Percentiles rank a stretch among this genome's conserved stretches.
Evolutionary conservation across 1,139 yeast species (phyloP).

Genomic region (Hemisphaericaspora lyxosophila): DNA sequence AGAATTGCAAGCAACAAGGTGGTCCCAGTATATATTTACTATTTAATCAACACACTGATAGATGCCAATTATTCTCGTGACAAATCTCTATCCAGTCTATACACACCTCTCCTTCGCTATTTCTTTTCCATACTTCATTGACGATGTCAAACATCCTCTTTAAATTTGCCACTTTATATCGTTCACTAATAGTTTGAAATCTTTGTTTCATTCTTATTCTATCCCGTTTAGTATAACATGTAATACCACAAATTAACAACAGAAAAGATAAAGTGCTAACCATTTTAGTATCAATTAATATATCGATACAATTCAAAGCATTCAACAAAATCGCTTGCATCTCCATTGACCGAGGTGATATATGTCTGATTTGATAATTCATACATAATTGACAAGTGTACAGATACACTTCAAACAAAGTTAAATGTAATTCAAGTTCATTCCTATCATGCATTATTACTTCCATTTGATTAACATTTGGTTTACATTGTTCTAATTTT

Average conservation of each 20-base stretch:
- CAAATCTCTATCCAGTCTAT: slow-evolving; percentile 33
- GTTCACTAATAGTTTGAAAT: slow-evolving; percentile 22
- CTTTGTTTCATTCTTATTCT: slow-evolving; percentile 23
- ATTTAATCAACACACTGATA: slow-evolving; percentile 18
- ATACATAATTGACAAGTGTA: slow-evolving; percentile 27
- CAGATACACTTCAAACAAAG: slow-evolving; percentile 30
- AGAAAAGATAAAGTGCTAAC: slow-evolving; percentile 32
- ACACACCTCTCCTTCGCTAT: slow-evolving; percentile 21
- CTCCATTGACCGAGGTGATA: slow-evolving; percentile 27
- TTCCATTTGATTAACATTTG: slow-evolving; percentile 23
- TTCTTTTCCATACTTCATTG: slow-evolving; percentile 28
- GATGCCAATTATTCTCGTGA: slow-evolving; percentile 29
- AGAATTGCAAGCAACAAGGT: too few relatives aligned
- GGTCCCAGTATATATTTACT: too few relatives aligned
- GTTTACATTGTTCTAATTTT: slow-evolving; percentile 24
- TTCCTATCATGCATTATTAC: slow-evolving; percentile 14
- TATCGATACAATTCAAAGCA: slow-evolving; percentile 22
- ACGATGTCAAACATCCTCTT: slow-evolving; percentile 27
- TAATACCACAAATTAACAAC: slow-evolving; percentile 34
- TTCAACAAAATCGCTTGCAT: slow-evolving; percentile 27
- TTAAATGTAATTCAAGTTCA: slow-evolving; percentile 20
- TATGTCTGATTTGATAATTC: slow-evolving; percentile 25
- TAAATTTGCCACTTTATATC: slow-evolving; percentile 29
- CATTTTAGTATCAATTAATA: slow-evolving; percentile 22
- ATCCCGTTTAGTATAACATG: slow-evolving; percentile 26